Conservation (phyloP, 1,139 yeast genomes). For the Suhomyces terraborum region DNA sequence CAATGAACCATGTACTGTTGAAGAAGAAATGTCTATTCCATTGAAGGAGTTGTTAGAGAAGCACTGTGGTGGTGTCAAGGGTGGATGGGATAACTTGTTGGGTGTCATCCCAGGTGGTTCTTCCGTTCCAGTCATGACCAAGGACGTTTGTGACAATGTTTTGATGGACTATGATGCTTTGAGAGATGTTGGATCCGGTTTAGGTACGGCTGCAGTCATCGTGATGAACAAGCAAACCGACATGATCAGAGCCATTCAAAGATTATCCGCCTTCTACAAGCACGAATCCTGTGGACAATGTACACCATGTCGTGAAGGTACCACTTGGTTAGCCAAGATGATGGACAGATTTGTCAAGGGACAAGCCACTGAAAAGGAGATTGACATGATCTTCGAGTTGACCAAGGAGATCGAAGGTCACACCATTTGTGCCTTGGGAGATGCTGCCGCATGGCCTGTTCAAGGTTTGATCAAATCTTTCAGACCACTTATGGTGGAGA, state of each 20-base stretch:
- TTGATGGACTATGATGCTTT: conserved; percentile 87
- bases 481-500: conserved; percentile 76
- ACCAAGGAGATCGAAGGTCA: conserved; percentile 87
- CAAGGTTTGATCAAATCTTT: conserved; percentile 84
- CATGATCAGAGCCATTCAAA: conserved; percentile 79
- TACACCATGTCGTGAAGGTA: conserved; percentile 94
- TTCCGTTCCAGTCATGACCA: conserved; percentile 79
- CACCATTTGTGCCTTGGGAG: conserved; percentile 88
- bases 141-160: conserved; percentile 63
- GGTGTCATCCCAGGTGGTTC: conserved; percentile 91
- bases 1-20: conserved; percentile 88
- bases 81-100: conserved; percentile 87
- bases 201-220: conserved; percentile 90
- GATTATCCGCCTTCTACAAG: conserved; percentile 78
- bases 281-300: conserved; percentile 95
- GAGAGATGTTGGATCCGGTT: conserved; percentile 80
- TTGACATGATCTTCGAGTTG: conserved; percentile 78
- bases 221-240: conserved; percentile 87
- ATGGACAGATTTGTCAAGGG: conserved; percentile 81
- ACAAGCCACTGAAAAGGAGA: conserved; percentile 77
- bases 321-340: conserved; percentile 79
- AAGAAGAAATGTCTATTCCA: conserved; percentile 91
- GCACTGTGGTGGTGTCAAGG: conserved; percentile 87
- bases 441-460: conserved; percentile 92
- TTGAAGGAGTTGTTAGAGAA: conserved; percentile 76